These are phyloP conservation scores for Thelonectria blattea DNA, from an alignment of 2,329 filamentous ascomycete species.

Conservation along the genomic window DNA sequence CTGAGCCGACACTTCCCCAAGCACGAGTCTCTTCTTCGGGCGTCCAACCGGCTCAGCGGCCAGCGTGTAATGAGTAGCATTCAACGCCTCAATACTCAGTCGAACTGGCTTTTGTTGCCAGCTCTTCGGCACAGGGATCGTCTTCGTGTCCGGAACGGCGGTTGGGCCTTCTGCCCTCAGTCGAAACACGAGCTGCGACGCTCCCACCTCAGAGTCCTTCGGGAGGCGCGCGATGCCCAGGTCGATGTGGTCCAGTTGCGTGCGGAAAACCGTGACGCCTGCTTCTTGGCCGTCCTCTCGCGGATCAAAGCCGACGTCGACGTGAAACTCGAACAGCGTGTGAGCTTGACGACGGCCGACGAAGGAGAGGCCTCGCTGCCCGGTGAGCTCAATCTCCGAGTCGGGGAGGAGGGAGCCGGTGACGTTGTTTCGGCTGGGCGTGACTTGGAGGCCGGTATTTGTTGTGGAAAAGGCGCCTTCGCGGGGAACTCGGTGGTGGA, in stretches of 20 bases:
- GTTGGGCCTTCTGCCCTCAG: constrained; percentile 16
- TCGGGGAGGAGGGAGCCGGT: constrained; percentile 2
- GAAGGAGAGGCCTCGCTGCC: neutral
- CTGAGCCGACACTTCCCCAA: constrained; percentile 14
- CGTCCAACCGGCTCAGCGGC: neutral
- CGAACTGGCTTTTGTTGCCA: constrained; percentile 14
- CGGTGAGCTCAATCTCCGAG: constrained; percentile 17
- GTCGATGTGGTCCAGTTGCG: constrained; percentile 28
- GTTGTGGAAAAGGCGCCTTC: constrained; percentile 7
- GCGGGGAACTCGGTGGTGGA: constrained; percentile 20
- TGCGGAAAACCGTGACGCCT: constrained; percentile 22
- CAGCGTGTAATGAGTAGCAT: constrained; percentile 22
- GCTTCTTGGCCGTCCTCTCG: constrained; percentile 11
- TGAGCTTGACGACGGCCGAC: neutral
- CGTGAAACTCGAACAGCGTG: constrained; percentile 21
- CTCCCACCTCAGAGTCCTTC: neutral
- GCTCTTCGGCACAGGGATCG: constrained; percentile 12
- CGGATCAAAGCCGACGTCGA: constrained; percentile 20
- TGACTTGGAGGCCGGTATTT: neutral
- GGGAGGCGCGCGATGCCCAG: constrained; percentile 8
- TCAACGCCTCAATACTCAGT: constrained; percentile 12
- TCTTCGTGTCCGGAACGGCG: neutral
- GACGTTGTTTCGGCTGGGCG: constrained; percentile 20
- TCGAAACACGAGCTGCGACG: constrained; percentile 11
- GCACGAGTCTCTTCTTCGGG: neutral